Percentiles rank a stretch among this genome's conserved stretches.
These are phyloP conservation scores for Lipomyces chichibuensis DNA, from an alignment of 805 yeast species.

Conservation along the genomic window DNA sequence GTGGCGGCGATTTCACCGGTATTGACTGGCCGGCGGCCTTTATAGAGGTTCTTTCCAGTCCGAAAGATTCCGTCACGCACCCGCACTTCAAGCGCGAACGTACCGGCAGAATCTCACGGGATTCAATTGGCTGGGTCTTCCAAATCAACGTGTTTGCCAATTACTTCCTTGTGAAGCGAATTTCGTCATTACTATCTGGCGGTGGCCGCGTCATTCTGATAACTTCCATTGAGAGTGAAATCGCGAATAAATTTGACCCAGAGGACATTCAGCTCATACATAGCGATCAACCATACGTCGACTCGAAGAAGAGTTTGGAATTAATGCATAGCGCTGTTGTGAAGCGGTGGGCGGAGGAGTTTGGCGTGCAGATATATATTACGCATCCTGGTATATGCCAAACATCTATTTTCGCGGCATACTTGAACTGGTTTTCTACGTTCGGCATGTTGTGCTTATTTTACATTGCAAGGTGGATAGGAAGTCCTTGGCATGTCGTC, in stretches of 20 bases:
- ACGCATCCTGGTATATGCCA: slow-evolving; percentile 95
- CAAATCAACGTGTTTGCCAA: slow-evolving; percentile 98
- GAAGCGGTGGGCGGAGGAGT: slow-evolving; percentile 49
- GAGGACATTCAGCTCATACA: slow-evolving; percentile 73
- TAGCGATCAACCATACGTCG: slow-evolving; percentile 78
- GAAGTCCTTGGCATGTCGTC: slow-evolving; percentile 88
- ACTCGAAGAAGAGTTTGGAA: slow-evolving; percentile 86
- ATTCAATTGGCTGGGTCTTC: slow-evolving; percentile 83
- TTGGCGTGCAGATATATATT: slow-evolving; percentile 70
- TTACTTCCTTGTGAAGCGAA: slow-evolving; percentile 73
- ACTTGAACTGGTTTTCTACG: slow-evolving; percentile 77
- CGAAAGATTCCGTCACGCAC: slow-evolving; percentile 81
- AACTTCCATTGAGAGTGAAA: slow-evolving; percentile 77
- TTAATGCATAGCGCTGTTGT: slow-evolving; percentile 76
- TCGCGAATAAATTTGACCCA: slow-evolving; percentile 65
- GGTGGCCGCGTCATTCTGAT: slow-evolving; percentile 83
- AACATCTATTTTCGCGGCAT: slow-evolving; percentile 68
- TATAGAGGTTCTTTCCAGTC: slow-evolving; percentile 64
- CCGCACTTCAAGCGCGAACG: slow-evolving; percentile 86
- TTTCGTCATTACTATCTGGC: slow-evolving; percentile 57
- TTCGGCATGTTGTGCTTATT: slow-evolving; percentile 85
- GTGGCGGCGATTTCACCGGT: slow-evolving; percentile 84
- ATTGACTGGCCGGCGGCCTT: slow-evolving; percentile 83
- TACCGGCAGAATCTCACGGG: slow-evolving; percentile 72
- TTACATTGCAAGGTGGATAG: slow-evolving; percentile 76